Percentiles rank a stretch among this genome's conserved stretches.
These are phyloP conservation scores for Linnemannia schmuckeri DNA, from an alignment of 192 early-diverging fungal genomes.

Conservation along the genomic window DNA sequence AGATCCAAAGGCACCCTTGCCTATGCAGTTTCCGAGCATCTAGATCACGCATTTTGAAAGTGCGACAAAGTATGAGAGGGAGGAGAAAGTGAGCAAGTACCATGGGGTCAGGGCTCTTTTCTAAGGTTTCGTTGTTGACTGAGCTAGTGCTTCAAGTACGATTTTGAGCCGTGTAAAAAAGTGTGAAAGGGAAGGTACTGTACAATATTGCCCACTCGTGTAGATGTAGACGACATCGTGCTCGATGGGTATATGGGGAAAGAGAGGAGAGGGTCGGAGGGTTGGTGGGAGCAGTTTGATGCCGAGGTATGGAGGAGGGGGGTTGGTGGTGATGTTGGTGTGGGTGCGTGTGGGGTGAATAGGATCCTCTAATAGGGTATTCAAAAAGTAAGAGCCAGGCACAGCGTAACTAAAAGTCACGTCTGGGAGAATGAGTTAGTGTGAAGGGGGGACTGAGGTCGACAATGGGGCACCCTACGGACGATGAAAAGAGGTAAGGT, in stretches of 20 bases:
- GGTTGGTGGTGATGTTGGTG: not conserved
- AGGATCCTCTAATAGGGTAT: not conserved
- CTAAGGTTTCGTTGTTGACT: not conserved
- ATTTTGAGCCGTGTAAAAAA: not conserved
- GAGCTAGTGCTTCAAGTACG: not conserved
- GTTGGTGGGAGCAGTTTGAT: not conserved
- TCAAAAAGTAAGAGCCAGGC: not conserved
- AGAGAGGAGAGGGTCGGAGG: not conserved
- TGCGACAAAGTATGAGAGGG: not conserved
- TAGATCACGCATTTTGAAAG: conserved; percentile 17
- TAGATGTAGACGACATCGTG: conserved; percentile 23
- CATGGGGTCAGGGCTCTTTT: not conserved
- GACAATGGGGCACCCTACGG: no score
- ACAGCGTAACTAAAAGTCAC: not conserved
- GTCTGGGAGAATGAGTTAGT: not conserved
- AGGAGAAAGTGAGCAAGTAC: not conserved
- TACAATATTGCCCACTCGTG: conserved; percentile 39
- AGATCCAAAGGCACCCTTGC: conserved; percentile 79
- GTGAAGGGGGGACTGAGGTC: not conserved
- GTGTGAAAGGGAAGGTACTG: not conserved
- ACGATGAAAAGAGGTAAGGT: no score
- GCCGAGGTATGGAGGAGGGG: not conserved
- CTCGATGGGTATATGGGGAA: not conserved
- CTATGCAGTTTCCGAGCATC: conserved; percentile 78
- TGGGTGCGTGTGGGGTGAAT: not conserved